Evolutionary conservation across 495 filamentous ascomycete species (phyloP).

Genomic region (Podospora pseudocomata): DNA sequence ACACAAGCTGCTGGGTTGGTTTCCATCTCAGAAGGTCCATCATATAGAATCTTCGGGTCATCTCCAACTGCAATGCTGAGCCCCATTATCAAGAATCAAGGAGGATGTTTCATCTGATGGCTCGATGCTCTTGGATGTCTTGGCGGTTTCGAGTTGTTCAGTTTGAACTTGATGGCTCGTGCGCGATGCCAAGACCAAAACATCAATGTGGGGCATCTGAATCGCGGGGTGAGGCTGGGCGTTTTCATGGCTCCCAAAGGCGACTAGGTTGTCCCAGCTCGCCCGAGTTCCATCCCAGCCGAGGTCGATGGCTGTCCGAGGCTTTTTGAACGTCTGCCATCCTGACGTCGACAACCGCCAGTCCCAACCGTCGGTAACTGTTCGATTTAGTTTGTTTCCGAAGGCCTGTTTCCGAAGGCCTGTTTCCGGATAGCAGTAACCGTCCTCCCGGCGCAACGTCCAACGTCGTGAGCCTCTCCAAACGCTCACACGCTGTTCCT

Average conservation of each 20-base stretch:
- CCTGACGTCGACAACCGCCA: background rate
- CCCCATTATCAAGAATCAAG: background rate
- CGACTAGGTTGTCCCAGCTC: background rate
- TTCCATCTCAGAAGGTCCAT: background rate
- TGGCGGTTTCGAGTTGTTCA: conserved; percentile 9
- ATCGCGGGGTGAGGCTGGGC: conserved; percentile 17
- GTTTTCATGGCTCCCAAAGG: background rate
- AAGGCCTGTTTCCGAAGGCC: background rate
- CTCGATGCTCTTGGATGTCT: conserved; percentile 3
- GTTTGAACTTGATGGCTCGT: background rate
- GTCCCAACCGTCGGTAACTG: background rate
- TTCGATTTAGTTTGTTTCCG: background rate
- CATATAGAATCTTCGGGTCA: background rate
- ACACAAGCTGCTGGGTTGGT: background rate
- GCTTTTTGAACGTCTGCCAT: background rate
- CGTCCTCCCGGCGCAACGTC: background rate
- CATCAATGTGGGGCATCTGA: background rate
- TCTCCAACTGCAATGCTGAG: background rate
- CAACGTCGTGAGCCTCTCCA: background rate
- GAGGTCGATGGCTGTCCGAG: conserved; percentile 10
- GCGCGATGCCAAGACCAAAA: conserved; percentile 7
- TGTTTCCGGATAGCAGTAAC: background rate
- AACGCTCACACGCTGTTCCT: background rate
- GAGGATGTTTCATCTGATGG: background rate
- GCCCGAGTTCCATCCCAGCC: conserved; percentile 5